Conservation (phyloP, 352 stramenopile genomes). For the Phytopythium kandeliae region DNA sequence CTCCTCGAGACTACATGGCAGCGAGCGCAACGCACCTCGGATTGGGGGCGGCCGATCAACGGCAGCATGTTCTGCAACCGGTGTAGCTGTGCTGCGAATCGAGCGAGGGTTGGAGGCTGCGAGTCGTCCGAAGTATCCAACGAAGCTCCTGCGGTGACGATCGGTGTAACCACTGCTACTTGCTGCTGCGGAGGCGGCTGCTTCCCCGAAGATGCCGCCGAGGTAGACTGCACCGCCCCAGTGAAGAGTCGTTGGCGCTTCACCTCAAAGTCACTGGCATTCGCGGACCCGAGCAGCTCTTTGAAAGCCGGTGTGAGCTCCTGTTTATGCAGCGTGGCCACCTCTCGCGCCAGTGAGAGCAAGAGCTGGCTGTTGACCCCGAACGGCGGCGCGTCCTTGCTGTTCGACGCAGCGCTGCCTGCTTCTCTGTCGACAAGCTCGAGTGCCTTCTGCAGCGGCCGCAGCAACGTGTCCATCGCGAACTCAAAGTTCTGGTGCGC, state of each 20-base stretch:
- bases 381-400: conserved; percentile 10
- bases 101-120: conserved; percentile 12
- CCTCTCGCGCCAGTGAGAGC: conserved; percentile 32
- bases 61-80: conserved; percentile 26
- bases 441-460: conserved; percentile 48
- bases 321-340: conserved; percentile 27
- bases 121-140: not conserved
- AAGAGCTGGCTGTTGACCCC: conserved; percentile 41
- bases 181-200: not conserved
- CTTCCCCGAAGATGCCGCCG: conserved; percentile 4
- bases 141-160: not conserved
- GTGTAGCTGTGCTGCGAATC: conserved; percentile 22
- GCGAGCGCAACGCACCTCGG: conserved; percentile 11
- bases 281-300: conserved; percentile 27
- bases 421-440: conserved; percentile 41
- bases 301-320: conserved; percentile 26
- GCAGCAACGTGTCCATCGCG: conserved; percentile 54
- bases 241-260: conserved; percentile 43
- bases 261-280: conserved; percentile 47
- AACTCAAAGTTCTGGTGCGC: conserved; percentile 64
- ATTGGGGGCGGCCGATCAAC: conserved; percentile 31
- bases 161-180: not conserved
- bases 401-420: conserved; percentile 1
- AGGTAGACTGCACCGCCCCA: conserved; percentile 1
- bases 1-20: not conserved